Conservation (phyloP, 345 rosid species). For the Arabis hirsuta region DNA sequence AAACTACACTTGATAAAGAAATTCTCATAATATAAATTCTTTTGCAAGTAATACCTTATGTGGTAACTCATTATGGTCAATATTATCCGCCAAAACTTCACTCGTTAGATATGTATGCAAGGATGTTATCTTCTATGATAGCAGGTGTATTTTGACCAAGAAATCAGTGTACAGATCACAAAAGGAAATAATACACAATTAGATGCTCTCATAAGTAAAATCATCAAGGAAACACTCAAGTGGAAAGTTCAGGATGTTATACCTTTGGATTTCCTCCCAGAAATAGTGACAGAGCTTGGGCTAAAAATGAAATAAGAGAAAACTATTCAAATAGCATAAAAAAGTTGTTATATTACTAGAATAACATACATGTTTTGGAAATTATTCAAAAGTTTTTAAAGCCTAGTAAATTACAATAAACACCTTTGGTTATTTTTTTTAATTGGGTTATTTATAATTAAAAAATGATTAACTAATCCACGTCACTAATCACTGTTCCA, state of each 20-base stretch:
- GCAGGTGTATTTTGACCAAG: slow-evolving; percentile 15
- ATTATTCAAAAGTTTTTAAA: too few relatives aligned
- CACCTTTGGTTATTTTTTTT: too few relatives aligned
- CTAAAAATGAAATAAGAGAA: too few relatives aligned
- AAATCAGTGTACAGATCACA: background rate
- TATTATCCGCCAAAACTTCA: slow-evolving; percentile 56
- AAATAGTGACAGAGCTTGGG: too few relatives aligned
- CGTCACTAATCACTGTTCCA: too few relatives aligned
- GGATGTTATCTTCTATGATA: slow-evolving; percentile 74
- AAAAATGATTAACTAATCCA: too few relatives aligned
- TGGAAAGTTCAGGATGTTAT: slow-evolving; percentile 9
- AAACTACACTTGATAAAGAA: too few relatives aligned
- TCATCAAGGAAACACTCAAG: slow-evolving; percentile 20
- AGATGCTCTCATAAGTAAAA: slow-evolving; percentile 15
- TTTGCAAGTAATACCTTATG: slow-evolving; percentile 55
- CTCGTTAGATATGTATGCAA: slow-evolving; percentile 71
- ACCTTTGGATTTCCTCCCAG: slow-evolving; percentile 97
- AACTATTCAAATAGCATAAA: too few relatives aligned
- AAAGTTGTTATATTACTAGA: too few relatives aligned
- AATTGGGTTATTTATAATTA: too few relatives aligned
- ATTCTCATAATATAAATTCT: background rate
- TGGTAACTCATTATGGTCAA: slow-evolving; percentile 51
- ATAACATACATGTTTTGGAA: too few relatives aligned
- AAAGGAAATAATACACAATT: slow-evolving; percentile 11
- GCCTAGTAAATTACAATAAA: too few relatives aligned